These are phyloP conservation scores for Mycogone perniciosa DNA, from an alignment of 2,329 filamentous ascomycete genomes.

Conservation along the genomic window DNA sequence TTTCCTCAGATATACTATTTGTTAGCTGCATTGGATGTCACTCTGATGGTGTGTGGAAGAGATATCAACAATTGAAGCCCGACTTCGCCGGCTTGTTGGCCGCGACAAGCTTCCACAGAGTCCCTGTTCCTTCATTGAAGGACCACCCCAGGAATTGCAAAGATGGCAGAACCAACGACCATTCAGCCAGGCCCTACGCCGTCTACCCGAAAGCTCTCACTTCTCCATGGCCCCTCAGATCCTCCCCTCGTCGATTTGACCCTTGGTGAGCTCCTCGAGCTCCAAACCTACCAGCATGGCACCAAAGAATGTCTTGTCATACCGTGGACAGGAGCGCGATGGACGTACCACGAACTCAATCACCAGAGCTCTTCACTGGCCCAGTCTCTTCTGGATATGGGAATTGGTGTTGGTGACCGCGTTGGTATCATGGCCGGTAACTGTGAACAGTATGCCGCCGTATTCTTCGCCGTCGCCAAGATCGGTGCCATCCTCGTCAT, in stretches of 20 bases:
- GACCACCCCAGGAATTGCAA: not conserved
- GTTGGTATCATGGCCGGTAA: constrained; percentile 73
- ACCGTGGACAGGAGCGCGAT: constrained; percentile 68
- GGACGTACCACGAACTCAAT: constrained; percentile 62
- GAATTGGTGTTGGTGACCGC: constrained; percentile 61
- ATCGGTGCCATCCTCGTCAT: constrained; percentile 67
- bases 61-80: not conserved
- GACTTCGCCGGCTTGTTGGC: not conserved
- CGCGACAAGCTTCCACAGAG: not conserved
- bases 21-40: not conserved
- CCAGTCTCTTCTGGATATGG: constrained; percentile 59
- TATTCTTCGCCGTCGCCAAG: constrained; percentile 66
- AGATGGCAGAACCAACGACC: constrained; percentile 21
- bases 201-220: constrained; percentile 40
- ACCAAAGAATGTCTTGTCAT: constrained; percentile 64
- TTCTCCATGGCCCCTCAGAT: constrained; percentile 62
- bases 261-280: constrained; percentile 63
- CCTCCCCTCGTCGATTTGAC: constrained; percentile 66
- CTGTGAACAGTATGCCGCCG: constrained; percentile 72
- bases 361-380: constrained; percentile 56
- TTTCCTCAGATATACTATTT: no score
- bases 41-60: not conserved
- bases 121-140: not conserved
- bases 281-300: constrained; percentile 61
- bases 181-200: constrained; percentile 24